phyloP scores from a whole-genome alignment of 2,329 filamentous ascomycete species.

The Colletotrichum caudatum region DNA sequence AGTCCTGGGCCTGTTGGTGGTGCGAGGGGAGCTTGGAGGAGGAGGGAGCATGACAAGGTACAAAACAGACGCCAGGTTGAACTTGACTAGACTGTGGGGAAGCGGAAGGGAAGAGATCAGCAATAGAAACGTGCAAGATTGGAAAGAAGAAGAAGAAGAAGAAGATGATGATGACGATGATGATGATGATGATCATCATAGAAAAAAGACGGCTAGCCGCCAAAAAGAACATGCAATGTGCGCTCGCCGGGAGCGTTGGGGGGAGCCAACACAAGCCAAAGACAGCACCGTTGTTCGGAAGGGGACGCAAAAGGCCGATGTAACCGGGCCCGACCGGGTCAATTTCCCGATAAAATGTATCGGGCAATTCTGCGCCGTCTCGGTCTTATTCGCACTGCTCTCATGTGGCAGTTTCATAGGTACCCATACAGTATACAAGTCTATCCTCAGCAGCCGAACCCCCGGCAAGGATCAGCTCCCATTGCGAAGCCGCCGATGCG shows the following conservation, averaged over 20 bases:
- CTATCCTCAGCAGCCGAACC: background rate
- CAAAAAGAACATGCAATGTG: background rate
- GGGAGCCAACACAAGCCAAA: too few species aligned
- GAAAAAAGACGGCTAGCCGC: too few species aligned
- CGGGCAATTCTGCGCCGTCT: conserved; percentile 29
- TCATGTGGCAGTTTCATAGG: rapidly evolving
- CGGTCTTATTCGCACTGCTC: background rate
- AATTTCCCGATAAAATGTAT: conserved; percentile 27
- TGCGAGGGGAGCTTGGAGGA: background rate
- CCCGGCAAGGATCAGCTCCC: conserved; percentile 33
- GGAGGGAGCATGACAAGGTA: background rate
- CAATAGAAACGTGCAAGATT: background rate
- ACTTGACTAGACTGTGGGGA: background rate
- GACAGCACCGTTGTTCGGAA: conserved; percentile 6
- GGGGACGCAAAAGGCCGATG: conserved; percentile 31
- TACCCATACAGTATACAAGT: background rate
- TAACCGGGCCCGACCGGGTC: conserved; percentile 17
- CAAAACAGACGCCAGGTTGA: background rate
- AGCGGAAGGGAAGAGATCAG: background rate
- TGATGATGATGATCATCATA: too few species aligned
- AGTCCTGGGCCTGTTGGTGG: background rate
- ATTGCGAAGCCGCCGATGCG: conserved; percentile 12
- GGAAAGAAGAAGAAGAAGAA: too few species aligned
- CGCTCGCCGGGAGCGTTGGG: background rate
- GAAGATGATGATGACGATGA: too few species aligned